Base-by-base conservation (phyloP, 176 grass and related monocot genomes). In the Musa troglodytarum region DNA sequence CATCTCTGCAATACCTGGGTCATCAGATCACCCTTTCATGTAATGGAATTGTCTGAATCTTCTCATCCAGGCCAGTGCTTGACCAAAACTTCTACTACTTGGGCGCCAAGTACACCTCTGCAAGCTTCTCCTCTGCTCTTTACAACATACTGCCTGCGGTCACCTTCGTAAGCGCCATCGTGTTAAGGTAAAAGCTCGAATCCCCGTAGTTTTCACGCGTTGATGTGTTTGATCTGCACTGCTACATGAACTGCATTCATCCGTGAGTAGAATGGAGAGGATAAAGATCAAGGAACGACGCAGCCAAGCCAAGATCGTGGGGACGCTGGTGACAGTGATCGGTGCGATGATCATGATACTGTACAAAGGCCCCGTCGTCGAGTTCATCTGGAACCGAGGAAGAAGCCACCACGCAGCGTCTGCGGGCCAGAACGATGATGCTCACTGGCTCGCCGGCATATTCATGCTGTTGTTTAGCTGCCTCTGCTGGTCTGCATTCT, bases 71-170 rank as follows among this genome's bases (percentile, higher is more conserved):
- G 11, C 94, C 94, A 1, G 94, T 98, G 64, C 66, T 98, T 62
- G 94, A 93, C 75, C 90, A 91, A 77, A 98, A 93, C 78, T 84
- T 98, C 1, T 98, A 98, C 82, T 93, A 82, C 82, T 83, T 87
- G 90, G 94, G 94, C 0, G 77, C 82, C 0, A 82, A 93, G 0
- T 73, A 82, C 17, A 98, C 94, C 22, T 84, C 86, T 0, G 90
- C 94, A 11, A 82, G 94, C 67, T 91, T 98, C 76, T 88, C 89
- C 0, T 81, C 94, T 3, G 90, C 94, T 22, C 71, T 98, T 0
- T 54, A 86, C 24, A 98, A 98, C 90, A 85, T 93, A 50, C 86
- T 98, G 73, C 94, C 90, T 5, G 78, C 86, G 55, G 54, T 93
- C 59, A 98, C 94, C 64, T 98, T 98, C 79, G 65, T 98, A 24